Percentiles rank a stretch among this genome's conserved stretches.
These are phyloP conservation scores for Botrytis medusae DNA, from an alignment of 2,329 filamentous ascomycete genomes.

Conservation along the genomic window DNA sequence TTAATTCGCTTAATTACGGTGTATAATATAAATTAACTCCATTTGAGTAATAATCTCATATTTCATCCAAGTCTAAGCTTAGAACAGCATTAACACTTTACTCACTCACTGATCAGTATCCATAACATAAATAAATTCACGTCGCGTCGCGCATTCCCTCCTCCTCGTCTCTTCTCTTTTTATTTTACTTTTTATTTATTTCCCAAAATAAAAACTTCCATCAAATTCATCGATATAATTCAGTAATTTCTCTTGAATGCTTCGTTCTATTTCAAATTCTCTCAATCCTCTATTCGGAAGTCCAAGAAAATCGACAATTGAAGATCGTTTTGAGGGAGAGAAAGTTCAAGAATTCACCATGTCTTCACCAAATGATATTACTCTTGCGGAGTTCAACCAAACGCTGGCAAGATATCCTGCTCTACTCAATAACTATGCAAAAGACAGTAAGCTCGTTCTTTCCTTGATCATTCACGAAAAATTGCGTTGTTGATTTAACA, in stretches of 20 bases:
- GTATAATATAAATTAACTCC: background rate
- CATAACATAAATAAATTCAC: slow-evolving; percentile 19
- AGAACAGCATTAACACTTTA: background rate
- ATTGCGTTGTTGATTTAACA: slow-evolving; percentile 25
- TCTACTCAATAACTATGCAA: slow-evolving; percentile 31
- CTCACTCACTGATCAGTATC: background rate
- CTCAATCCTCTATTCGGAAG: slow-evolving; percentile 26
- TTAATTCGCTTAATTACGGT: slow-evolving; percentile 8
- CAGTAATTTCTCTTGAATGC: slow-evolving; percentile 7
- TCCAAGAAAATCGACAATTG: slow-evolving; percentile 24
- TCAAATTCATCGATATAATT: background rate
- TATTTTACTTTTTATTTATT: slow-evolving; percentile 16
- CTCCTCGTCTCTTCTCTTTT: slow-evolving; percentile 2
- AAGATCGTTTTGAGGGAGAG: slow-evolving; percentile 8
- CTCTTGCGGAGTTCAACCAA: slow-evolving; percentile 34
- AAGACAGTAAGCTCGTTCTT: slow-evolving; percentile 30
- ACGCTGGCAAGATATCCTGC: slow-evolving; percentile 34
- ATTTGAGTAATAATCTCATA: background rate
- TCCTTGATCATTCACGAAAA: background rate
- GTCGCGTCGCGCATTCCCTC: slow-evolving; percentile 21
- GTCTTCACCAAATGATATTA: slow-evolving; percentile 33
- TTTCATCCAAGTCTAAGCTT: slow-evolving; percentile 4
- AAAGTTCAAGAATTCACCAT: slow-evolving; percentile 24
- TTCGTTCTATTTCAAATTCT: slow-evolving; percentile 22
- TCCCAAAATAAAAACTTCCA: slow-evolving; percentile 17